Conservation (phyloP, 306 rosid species). For the Gastrolobium villosum region DNA sequence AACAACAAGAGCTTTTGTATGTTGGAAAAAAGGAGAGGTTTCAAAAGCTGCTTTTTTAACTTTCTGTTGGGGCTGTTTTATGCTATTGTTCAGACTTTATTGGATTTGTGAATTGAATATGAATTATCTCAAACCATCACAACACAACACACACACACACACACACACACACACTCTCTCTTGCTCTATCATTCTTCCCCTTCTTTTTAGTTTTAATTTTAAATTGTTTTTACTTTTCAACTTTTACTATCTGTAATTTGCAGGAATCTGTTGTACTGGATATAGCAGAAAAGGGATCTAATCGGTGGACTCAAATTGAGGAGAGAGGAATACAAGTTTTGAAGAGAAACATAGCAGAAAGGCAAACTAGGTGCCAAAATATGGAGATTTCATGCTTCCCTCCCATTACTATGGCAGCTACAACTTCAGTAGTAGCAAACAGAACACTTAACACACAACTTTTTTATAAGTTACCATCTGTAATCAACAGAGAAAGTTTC, state of each 20-base stretch:
- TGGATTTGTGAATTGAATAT: slow-evolving; percentile 45
- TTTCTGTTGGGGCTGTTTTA: slow-evolving; percentile 57
- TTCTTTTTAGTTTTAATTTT: background rate
- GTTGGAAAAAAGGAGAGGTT: slow-evolving; percentile 52
- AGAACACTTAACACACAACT: slow-evolving; percentile 41
- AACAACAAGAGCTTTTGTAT: slow-evolving; percentile 48
- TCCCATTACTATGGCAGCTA: slow-evolving; percentile 32
- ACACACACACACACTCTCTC: background rate
- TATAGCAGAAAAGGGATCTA: slow-evolving; percentile 50
- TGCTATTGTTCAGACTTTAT: slow-evolving; percentile 44
- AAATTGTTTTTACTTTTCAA: slow-evolving; percentile 11
- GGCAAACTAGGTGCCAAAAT: slow-evolving; percentile 45
- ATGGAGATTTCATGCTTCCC: slow-evolving; percentile 46
- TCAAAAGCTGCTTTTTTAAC: slow-evolving; percentile 54
- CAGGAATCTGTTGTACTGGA: slow-evolving; percentile 68
- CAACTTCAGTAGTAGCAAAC: slow-evolving; percentile 36
- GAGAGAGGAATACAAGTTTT: slow-evolving; percentile 48
- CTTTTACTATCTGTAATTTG: slow-evolving; percentile 45
- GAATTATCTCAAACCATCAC: slow-evolving; percentile 22
- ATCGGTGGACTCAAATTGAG: slow-evolving; percentile 44
- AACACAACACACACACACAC: too few relatives aligned
- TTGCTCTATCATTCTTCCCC: background rate
- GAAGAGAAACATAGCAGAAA: slow-evolving; percentile 41
- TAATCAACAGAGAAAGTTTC: slow-evolving; percentile 46
- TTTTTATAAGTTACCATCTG: slow-evolving; percentile 27